phyloP scores from a whole-genome alignment of 768 basidiomycete species.

The Sporobolomyces phaffii region DNA sequence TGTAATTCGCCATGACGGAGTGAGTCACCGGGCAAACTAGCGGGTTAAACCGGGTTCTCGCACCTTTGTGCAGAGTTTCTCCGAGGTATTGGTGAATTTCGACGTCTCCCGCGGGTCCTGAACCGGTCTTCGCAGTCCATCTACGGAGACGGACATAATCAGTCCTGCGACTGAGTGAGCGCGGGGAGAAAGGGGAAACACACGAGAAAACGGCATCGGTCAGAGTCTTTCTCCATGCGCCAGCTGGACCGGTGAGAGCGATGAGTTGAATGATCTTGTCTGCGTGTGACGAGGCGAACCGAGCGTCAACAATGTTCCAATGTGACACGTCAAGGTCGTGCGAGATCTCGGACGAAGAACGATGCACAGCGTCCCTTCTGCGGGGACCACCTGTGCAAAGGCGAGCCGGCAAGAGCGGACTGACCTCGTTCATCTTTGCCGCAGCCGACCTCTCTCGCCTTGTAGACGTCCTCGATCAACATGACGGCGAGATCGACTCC shows the following conservation, averaged over 20 bases:
- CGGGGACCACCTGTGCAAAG: too few relatives aligned
- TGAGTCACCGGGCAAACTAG: too few relatives aligned
- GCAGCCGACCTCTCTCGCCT: constrained; percentile 58
- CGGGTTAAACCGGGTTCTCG: too few relatives aligned
- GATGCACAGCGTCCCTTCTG: too few relatives aligned
- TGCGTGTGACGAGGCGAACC: background rate
- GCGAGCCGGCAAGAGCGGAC: too few relatives aligned
- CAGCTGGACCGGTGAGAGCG: constrained; percentile 69
- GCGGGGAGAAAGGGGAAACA: constrained; percentile 61
- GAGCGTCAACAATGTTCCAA: too few relatives aligned
- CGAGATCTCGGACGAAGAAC: too few relatives aligned
- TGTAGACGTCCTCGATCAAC: constrained; percentile 72
- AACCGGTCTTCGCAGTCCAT: constrained; percentile 74
- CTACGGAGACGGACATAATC: constrained; percentile 50
- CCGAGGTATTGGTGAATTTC: constrained; percentile 84
- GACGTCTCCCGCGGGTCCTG: constrained; percentile 81
- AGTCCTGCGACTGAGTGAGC: background rate
- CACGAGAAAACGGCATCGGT: constrained; percentile 79
- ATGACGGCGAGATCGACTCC: constrained; percentile 78
- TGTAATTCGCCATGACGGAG: too few relatives aligned
- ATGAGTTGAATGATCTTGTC: constrained; percentile 71
- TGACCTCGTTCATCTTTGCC: constrained; percentile 38
- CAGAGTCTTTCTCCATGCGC: constrained; percentile 83
- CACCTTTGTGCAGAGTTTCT: constrained; percentile 76
- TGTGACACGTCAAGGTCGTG: too few relatives aligned